Evolutionary conservation across 306 rosid species (phyloP).

Genomic region (Adenanthera pavonina): DNA sequence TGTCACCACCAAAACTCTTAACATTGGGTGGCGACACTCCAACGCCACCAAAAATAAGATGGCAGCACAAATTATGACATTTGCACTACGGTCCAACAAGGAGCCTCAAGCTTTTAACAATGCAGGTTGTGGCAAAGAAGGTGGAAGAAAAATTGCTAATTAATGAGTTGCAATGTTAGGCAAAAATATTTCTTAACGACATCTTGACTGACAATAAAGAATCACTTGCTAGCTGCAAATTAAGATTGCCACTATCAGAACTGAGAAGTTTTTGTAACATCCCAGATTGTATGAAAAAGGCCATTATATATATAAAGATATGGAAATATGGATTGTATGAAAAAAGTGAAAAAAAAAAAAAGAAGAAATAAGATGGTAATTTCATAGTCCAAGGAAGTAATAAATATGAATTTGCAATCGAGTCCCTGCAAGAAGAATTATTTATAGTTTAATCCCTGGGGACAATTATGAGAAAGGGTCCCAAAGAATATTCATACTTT

Average conservation of each 20-base stretch:
- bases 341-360: too few species aligned
- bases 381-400: too few species aligned
- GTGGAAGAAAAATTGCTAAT: slow-evolving; percentile 74
- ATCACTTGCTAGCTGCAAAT: slow-evolving; percentile 75
- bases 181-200: slow-evolving; percentile 55
- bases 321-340: too few species aligned
- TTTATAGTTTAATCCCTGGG: too few species aligned
- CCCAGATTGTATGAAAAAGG: too few species aligned
- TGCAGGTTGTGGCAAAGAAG: slow-evolving; percentile 72
- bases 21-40: slow-evolving; percentile 47
- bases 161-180: slow-evolving; percentile 63
- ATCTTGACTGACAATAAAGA: slow-evolving; percentile 71
- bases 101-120: slow-evolving; percentile 46
- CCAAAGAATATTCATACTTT: too few species aligned
- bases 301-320: too few species aligned
- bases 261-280: slow-evolving; percentile 70
- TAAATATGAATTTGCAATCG: too few species aligned
- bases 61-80: slow-evolving; percentile 70
- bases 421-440: too few species aligned
- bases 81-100: slow-evolving; percentile 83
- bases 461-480: too few species aligned
- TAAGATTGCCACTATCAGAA: slow-evolving; percentile 88
- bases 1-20: slow-evolving; percentile 72
- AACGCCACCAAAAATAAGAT: slow-evolving; percentile 16
- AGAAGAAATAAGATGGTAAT: too few species aligned